These are phyloP conservation scores for Tolypocladium amazonense DNA, from an alignment of 2,329 filamentous ascomycete species.

Conservation along the genomic window DNA sequence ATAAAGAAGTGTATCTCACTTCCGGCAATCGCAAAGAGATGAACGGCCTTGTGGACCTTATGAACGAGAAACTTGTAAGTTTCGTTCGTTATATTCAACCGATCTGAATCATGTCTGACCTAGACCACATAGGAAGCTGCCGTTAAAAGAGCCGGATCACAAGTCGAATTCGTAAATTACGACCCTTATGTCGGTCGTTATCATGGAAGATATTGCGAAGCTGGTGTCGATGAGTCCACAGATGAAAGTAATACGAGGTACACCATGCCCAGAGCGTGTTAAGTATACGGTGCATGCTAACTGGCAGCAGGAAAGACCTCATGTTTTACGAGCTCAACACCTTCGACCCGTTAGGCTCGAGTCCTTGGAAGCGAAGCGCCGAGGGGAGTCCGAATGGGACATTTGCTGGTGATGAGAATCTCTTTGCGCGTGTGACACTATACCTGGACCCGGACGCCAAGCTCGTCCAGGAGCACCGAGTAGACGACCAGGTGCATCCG, in stretches of 20 bases:
- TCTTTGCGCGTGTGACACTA: background rate
- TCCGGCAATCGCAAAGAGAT: background rate
- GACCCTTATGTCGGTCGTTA: background rate
- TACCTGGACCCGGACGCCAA: background rate
- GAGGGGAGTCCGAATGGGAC: background rate
- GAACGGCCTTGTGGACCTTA: background rate
- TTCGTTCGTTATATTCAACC: no score
- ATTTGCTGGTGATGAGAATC: background rate
- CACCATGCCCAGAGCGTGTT: no score
- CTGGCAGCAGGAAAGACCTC: background rate
- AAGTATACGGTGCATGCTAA: no score
- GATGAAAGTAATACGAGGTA: background rate
- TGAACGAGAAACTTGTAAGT: background rate
- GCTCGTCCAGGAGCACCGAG: background rate
- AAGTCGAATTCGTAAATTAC: background rate
- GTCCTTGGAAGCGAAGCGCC: background rate
- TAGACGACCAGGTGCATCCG: no score
- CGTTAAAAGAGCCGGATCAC: background rate
- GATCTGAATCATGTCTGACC: no score
- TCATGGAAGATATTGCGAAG: background rate
- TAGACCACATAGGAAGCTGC: background rate
- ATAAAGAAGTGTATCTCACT: background rate
- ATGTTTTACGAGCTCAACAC: background rate
- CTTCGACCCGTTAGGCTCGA: background rate
- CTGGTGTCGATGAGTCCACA: background rate